Conservation (phyloP, 2,329 filamentous ascomycete genomes). For the Alternaria gaisen region DNA sequence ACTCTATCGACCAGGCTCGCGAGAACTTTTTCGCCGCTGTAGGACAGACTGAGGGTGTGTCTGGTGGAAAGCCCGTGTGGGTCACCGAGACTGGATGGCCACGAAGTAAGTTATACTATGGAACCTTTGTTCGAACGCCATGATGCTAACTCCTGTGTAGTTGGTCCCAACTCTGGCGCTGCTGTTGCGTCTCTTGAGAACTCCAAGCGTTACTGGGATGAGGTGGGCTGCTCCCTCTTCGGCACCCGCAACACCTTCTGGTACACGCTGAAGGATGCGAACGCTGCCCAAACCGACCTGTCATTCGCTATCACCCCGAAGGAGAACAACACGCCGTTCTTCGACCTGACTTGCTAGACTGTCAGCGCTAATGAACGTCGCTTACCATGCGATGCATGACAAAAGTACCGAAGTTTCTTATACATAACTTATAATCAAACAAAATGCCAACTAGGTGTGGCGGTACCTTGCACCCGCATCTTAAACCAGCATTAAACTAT, state of each 20-base stretch:
- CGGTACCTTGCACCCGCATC: not conserved
- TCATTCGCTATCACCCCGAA: conserved; percentile 65
- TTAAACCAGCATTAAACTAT: no score
- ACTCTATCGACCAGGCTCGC: conserved; percentile 68
- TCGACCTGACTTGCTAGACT: conserved; percentile 60
- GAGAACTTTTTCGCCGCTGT: conserved; percentile 73
- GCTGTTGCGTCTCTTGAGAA: conserved; percentile 39
- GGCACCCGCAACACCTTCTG: conserved; percentile 39
- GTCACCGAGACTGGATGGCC: conserved; percentile 90
- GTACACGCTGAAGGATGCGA: conserved; percentile 49
- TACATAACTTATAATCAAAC: not conserved
- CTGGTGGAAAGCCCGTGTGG: conserved; percentile 76
- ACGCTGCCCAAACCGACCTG: conserved; percentile 52
- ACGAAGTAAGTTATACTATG: conserved; percentile 6
- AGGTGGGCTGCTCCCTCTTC: conserved; percentile 42
- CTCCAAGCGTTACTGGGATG: conserved; percentile 38
- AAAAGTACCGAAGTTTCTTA: not conserved
- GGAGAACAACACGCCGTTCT: conserved; percentile 61
- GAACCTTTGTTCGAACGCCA: not conserved
- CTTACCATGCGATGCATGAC: accelerated
- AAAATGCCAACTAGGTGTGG: not conserved
- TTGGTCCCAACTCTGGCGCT: conserved; percentile 33
- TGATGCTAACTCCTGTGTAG: not conserved
- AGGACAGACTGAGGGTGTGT: conserved; percentile 65
- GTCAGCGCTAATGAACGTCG: not conserved